Conservation (phyloP, 2,329 filamentous ascomycete genomes). For the Lachnellula hyalina region DNA sequence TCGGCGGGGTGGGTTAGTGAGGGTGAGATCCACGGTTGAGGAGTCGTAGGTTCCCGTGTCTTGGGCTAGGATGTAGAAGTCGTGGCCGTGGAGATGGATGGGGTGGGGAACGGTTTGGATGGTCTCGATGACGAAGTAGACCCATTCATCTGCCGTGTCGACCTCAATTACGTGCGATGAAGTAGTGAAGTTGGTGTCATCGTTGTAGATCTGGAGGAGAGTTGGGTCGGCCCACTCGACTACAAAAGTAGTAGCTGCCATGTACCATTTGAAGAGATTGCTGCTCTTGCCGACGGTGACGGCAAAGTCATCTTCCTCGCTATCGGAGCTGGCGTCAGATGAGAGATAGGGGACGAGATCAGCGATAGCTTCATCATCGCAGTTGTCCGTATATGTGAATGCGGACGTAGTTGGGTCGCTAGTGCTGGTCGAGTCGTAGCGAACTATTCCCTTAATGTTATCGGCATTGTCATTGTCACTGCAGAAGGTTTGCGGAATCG, state of each 20-base stretch:
- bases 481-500: conserved; percentile 49
- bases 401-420: conserved; percentile 25
- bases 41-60: conserved; percentile 35
- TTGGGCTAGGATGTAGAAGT: conserved; percentile 43
- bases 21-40: conserved; percentile 25
- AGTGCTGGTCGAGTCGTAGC: conserved; percentile 43
- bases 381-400: conserved; percentile 23
- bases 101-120: conserved; percentile 22
- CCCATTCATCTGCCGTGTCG: conserved; percentile 26
- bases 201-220: conserved; percentile 30
- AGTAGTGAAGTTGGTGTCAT: conserved; percentile 20
- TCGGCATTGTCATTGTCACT: conserved; percentile 51
- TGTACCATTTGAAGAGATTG: conserved; percentile 41
- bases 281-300: conserved; percentile 23
- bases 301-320: conserved; percentile 25
- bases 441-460: conserved; percentile 43
- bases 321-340: conserved; percentile 9
- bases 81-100: conserved; percentile 46
- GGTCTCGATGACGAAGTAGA: conserved; percentile 28
- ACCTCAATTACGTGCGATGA: conserved; percentile 22
- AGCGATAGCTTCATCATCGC: conserved; percentile 27
- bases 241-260: conserved; percentile 42
- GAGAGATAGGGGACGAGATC: conserved; percentile 26
- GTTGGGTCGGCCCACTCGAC: conserved; percentile 46
- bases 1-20: conserved; percentile 43